Base-by-base conservation (phyloP, 148 eudicot species). In the Arbutus unedo region DNA sequence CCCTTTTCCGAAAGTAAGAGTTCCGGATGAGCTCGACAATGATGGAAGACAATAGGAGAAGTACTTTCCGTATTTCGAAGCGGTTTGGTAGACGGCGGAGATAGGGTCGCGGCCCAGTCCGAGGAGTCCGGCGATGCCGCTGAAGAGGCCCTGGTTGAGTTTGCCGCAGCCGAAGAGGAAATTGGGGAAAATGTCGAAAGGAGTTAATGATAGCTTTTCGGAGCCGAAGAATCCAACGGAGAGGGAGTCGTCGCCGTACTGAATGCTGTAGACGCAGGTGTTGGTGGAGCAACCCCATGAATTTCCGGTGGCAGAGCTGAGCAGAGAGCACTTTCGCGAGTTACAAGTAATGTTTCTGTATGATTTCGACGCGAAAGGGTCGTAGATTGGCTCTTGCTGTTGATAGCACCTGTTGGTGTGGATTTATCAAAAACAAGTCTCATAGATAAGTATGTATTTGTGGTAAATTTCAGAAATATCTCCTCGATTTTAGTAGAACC, bases 131-230 rank as follows among this genome's bases (percentile, higher is more conserved):
- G 92, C 93, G 3, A 10, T 1, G 21, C 87, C 87, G n/a, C 90
- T 81, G 50, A 90, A 93, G 47, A 91, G 88, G 14, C 97, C 97
- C 43, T 85, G 90, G 79, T 93, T 93, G 77, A 90, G 77, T 72
- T 89, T 87, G 23, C 97, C 97, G 77, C 97, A 92, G 0, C 95
- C 77, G 16, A 74, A 74, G 51, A 2, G 1, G 18, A 74, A 74
- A 8, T 11, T 21, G 6, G 77, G 25, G 15, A 74, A 19, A 8
- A 74, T 6, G 15, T 74, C 55, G 15, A 54, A 47, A 14, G 77
- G 31, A 1, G 54, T 47, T n/a, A 47, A 4, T 21, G 77, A 47
- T 7, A 74, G 38, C 11, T 31, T 74, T 45, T 74, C 77, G 6
- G 25, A 7, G 31, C 5, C 54, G 25, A 47, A 48, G 77, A 3